Conservation (phyloP, 2,329 filamentous ascomycete genomes). For the Penicillium rolfsii region DNA sequence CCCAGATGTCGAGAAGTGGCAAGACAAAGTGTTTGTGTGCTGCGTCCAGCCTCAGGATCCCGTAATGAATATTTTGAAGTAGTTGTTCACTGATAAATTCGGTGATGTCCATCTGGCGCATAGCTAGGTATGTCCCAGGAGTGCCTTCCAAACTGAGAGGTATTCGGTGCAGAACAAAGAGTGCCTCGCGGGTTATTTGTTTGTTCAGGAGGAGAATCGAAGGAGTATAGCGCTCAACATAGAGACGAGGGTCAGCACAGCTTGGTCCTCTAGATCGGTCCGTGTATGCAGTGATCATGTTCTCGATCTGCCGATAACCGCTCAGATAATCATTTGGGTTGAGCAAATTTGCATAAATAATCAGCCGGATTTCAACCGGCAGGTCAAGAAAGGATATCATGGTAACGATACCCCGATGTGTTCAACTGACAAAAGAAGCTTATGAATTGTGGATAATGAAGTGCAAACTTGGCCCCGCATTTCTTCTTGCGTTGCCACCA, state of each 20-base stretch:
- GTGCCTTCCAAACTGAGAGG: conserved; percentile 12
- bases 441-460: neutral
- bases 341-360: conserved; percentile 17
- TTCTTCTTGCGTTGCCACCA: conserved; percentile 6
- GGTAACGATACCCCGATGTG: neutral
- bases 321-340: conserved; percentile 16
- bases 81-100: conserved; percentile 17
- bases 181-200: conserved; percentile 13
- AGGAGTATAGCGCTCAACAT: conserved; percentile 13
- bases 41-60: conserved; percentile 11
- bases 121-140: conserved; percentile 10
- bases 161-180: conserved; percentile 14
- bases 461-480: conserved; percentile 6
- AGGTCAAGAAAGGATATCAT: conserved; percentile 18
- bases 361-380: conserved; percentile 17
- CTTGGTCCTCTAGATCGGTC: conserved; percentile 17
- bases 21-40: conserved; percentile 14
- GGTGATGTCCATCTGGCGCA: conserved; percentile 17
- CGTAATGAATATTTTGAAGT: conserved; percentile 15
- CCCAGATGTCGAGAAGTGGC: conserved; percentile 14
- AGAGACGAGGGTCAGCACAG: conserved; percentile 11
- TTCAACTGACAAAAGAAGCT: neutral
- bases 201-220: conserved; percentile 15
- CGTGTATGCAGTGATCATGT: conserved; percentile 13
- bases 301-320: conserved; percentile 16